These are phyloP conservation scores for Sporothrix dimorphospora DNA, from an alignment of 2,329 filamentous ascomycete genomes.

Conservation along the genomic window DNA sequence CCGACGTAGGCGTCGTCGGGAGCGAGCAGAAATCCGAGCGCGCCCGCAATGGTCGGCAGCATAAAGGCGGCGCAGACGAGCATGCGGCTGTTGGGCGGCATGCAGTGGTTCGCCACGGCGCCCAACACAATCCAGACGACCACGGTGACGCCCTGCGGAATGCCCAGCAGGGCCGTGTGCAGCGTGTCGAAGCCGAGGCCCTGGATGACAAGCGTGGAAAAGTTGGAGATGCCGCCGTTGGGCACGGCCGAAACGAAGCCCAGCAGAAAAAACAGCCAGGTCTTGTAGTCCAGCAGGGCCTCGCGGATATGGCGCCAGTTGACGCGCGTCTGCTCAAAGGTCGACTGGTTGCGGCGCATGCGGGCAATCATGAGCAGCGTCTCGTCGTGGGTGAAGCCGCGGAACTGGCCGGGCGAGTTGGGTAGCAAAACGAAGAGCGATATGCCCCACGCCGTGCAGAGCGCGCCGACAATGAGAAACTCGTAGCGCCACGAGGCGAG, in stretches of 20 bases:
- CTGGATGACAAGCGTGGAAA: background rate
- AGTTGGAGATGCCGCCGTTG: constrained; percentile 13
- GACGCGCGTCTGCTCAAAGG: background rate
- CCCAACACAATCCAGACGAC: background rate
- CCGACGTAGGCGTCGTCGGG: background rate
- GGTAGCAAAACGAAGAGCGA: background rate
- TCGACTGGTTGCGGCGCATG: background rate
- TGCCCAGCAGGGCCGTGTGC: background rate
- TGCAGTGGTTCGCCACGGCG: background rate
- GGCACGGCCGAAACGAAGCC: background rate
- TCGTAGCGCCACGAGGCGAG: constrained; percentile 8
- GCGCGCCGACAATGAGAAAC: constrained; percentile 2
- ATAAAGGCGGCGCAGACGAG: background rate
- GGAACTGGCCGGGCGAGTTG: background rate
- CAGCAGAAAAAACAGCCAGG: background rate
- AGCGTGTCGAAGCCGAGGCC: constrained; percentile 1
- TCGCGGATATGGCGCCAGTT: background rate
- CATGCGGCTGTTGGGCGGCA: constrained; percentile 5
- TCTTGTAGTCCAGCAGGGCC: constrained; percentile 3
- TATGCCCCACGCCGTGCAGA: background rate
- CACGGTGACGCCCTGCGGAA: background rate
- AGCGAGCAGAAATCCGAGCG: background rate
- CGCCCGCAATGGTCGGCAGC: background rate
- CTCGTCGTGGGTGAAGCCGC: background rate
- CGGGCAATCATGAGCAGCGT: background rate